A percentile compares a stretch with the other conserved stretches of the same genome.
phyloP scores from a whole-genome alignment of 1,284 basidiomycete species.

The Sporisorium exsertum region DNA sequence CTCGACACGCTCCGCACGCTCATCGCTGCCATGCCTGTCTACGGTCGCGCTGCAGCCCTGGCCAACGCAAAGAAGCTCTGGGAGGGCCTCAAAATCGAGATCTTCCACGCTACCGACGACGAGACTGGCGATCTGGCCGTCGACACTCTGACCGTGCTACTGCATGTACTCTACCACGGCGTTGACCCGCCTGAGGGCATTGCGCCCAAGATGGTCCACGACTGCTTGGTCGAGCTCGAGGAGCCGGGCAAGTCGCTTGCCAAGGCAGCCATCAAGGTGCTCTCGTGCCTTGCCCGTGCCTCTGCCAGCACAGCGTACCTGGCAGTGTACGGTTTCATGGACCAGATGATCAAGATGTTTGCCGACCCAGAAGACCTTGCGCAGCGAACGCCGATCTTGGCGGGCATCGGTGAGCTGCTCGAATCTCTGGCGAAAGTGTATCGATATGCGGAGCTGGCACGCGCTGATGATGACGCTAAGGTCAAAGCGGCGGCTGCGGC shows the following conservation, averaged over 20 bases:
- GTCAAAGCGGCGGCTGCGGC: background rate
- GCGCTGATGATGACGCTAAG: constrained; percentile 11
- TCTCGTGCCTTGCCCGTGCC: constrained; percentile 54
- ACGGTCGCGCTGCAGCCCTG: constrained; percentile 57
- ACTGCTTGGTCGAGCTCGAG: constrained; percentile 55
- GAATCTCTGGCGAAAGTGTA: constrained; percentile 54
- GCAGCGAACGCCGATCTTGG: constrained; percentile 79
- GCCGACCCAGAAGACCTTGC: constrained; percentile 80
- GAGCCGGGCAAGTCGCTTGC: constrained; percentile 63
- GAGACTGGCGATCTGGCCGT: constrained; percentile 54
- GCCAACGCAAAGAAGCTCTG: constrained; percentile 60
- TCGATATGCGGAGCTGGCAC: constrained; percentile 23
- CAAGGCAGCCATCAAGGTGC: constrained; percentile 49
- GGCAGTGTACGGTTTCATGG: constrained; percentile 52
- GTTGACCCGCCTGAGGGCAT: constrained; percentile 58
- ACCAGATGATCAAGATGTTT: constrained; percentile 74
- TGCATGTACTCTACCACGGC: constrained; percentile 59
- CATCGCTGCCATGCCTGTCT: constrained; percentile 61
- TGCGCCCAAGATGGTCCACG: constrained; percentile 59
- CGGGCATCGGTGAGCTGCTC: constrained; percentile 58
- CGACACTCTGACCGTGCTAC: constrained; percentile 53
- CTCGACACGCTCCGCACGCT: constrained; percentile 64
- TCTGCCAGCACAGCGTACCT: constrained; percentile 44
- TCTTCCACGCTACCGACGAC: constrained; percentile 68
- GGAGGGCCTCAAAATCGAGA: constrained; percentile 64